Evolutionary conservation across 768 basidiomycete genomes (phyloP).

Genomic region (Panaeolus cyanescens): DNA sequence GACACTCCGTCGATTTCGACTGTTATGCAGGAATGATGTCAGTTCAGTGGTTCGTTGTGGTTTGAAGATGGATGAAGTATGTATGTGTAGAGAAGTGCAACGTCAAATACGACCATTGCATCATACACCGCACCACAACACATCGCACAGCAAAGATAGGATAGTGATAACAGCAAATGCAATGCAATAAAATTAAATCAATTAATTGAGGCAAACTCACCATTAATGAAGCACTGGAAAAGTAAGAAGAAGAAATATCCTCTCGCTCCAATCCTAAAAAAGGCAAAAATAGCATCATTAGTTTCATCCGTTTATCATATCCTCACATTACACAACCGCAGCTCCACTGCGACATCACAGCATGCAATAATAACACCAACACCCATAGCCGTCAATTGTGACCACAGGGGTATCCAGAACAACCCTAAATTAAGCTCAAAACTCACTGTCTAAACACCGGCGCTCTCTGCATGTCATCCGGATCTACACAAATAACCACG

Average conservation of each 20-base stretch:
- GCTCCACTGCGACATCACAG: not conserved
- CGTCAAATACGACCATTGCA: not conserved
- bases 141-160: not conserved
- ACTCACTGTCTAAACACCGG: slow-evolving; percentile 72
- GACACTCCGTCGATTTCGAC: slow-evolving; percentile 77
- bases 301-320: not conserved
- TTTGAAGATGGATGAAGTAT: not conserved
- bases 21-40: slow-evolving; percentile 20
- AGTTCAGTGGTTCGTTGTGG: not conserved
- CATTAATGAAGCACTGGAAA: slow-evolving; percentile 91
- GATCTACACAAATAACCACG: slow-evolving; percentile 52
- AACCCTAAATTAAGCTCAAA: not conserved
- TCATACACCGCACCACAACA: not conserved
- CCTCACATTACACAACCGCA: not conserved
- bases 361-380: not conserved
- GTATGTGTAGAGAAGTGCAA: not conserved
- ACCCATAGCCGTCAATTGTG: not conserved
- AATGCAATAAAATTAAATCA: not conserved
- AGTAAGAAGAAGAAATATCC: slow-evolving; percentile 93
- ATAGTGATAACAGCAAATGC: not conserved
- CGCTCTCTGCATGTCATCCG: slow-evolving; percentile 73
- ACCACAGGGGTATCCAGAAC: not conserved
- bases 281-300: not conserved
- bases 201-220: slow-evolving; percentile 32
- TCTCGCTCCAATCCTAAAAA: slow-evolving; percentile 70